Percentiles rank a stretch among this genome's conserved stretches.
Evolutionary conservation across 495 filamentous ascomycete genomes (phyloP).

Genomic region (Aspergillus wentii): DNA sequence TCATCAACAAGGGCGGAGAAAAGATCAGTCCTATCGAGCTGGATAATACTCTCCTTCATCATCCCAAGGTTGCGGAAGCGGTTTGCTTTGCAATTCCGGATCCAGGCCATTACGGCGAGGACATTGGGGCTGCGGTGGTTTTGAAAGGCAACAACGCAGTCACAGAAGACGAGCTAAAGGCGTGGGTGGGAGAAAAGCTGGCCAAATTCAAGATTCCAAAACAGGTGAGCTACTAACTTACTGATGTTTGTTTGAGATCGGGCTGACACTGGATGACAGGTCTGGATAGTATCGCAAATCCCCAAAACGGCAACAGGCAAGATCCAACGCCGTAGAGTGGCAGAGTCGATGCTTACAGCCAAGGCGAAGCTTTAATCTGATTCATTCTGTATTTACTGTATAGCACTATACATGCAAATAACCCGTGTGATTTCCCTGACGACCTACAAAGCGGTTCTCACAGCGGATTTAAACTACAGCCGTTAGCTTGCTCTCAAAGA

Average conservation of each 20-base stretch:
- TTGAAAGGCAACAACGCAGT: slow-evolving; percentile 55
- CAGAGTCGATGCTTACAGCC: slow-evolving; percentile 66
- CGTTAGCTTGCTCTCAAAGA: slow-evolving; percentile 2
- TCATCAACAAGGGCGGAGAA: slow-evolving; percentile 81
- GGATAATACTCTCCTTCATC: slow-evolving; percentile 67
- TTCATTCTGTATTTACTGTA: too few relatives aligned
- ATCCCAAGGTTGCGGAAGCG: slow-evolving; percentile 68
- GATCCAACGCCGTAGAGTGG: slow-evolving; percentile 75
- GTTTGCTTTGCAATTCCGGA: slow-evolving; percentile 69
- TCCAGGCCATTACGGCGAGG: slow-evolving; percentile 62
- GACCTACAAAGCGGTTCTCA: slow-evolving; percentile 20
- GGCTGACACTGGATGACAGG: slow-evolving; percentile 26
- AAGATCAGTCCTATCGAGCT: slow-evolving; percentile 82
- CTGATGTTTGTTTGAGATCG: slow-evolving; percentile 1
- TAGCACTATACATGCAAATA: neutral
- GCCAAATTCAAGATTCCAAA: slow-evolving; percentile 85
- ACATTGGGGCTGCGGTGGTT: slow-evolving; percentile 73
- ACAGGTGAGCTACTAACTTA: slow-evolving; percentile 46
- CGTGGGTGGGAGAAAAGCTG: slow-evolving; percentile 60
- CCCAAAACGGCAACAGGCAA: slow-evolving; percentile 91
- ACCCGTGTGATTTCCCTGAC: too few relatives aligned
- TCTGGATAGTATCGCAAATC: slow-evolving; percentile 75
- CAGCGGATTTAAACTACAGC: slow-evolving; percentile 35
- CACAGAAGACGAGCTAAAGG: slow-evolving; percentile 53
- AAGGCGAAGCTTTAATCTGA: slow-evolving; percentile 32